Percentiles rank a stretch among this genome's conserved stretches.
Evolutionary conservation across 2,329 filamentous ascomycete species (phyloP).

Genomic region (Akanthomyces muscarius): DNA sequence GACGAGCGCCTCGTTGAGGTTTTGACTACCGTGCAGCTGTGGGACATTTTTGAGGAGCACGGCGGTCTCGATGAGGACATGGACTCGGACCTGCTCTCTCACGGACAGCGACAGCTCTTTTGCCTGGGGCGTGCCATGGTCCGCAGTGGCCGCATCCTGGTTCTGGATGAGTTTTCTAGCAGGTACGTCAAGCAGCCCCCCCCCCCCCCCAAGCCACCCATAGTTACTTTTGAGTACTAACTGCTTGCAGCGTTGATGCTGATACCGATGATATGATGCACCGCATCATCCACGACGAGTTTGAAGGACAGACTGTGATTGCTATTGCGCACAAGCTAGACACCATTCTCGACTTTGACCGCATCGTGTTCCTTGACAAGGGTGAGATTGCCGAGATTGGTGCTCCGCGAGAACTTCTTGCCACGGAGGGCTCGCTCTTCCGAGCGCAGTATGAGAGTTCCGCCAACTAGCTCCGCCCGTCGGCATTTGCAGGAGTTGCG

Average conservation of each 20-base stretch:
- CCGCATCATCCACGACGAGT: constrained; percentile 29
- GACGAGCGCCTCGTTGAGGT: constrained; percentile 41
- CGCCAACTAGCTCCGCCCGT: not conserved
- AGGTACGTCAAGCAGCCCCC: constrained; percentile 17
- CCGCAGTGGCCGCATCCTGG: constrained; percentile 30
- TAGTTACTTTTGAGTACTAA: not conserved
- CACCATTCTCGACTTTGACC: constrained; percentile 49
- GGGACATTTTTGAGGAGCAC: constrained; percentile 34
- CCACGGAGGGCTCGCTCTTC: constrained; percentile 6
- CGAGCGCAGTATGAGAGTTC: constrained; percentile 8
- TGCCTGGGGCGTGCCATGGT: constrained; percentile 36
- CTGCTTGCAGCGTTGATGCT: constrained; percentile 29
- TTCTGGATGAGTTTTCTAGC: constrained; percentile 38
- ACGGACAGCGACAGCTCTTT: constrained; percentile 45
- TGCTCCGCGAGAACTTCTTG: constrained; percentile 7
- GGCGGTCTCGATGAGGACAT: constrained; percentile 37
- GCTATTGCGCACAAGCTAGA: constrained; percentile 40
- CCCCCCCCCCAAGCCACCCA: not conserved
- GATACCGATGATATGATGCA: constrained; percentile 33
- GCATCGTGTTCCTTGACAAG: constrained; percentile 60
- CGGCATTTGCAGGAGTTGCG: not conserved
- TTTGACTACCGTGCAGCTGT: constrained; percentile 42
- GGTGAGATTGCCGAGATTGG: constrained; percentile 12
- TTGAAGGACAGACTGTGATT: constrained; percentile 47
- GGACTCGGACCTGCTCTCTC: constrained; percentile 30